Percentiles rank a stretch among this genome's conserved stretches.
Conservation (phyloP, 2,329 filamentous ascomycete genomes). For the Beauveria rudraprayagi region DNA sequence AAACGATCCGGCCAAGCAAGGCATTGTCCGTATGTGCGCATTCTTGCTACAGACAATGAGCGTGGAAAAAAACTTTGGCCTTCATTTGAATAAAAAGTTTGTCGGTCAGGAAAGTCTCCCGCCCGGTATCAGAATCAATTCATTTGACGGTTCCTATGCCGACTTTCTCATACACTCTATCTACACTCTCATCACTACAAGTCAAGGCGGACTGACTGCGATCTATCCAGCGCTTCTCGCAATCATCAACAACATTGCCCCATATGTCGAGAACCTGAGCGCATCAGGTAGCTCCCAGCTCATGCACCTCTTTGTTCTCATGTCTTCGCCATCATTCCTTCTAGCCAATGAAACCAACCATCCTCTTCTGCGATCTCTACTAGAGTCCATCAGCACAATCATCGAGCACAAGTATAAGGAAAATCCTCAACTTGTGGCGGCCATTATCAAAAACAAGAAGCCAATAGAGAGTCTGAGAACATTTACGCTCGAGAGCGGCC, state of each 20-base stretch:
- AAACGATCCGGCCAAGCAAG: slow-evolving; percentile 78
- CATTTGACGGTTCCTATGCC: slow-evolving; percentile 83
- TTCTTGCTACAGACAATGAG: slow-evolving; percentile 93
- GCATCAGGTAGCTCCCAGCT: slow-evolving; percentile 70
- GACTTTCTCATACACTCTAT: slow-evolving; percentile 95
- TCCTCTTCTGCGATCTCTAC: slow-evolving; percentile 65
- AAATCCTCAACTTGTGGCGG: slow-evolving; percentile 74
- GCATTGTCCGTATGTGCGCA: slow-evolving; percentile 92
- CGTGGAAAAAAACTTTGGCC: slow-evolving; percentile 83
- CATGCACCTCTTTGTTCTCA: slow-evolving; percentile 79
- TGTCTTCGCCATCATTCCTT: slow-evolving; percentile 89
- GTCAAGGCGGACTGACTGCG: slow-evolving; percentile 81
- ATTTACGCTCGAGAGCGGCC: slow-evolving; percentile 86
- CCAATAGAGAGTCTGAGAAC: slow-evolving; percentile 76
- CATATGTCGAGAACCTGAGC: slow-evolving; percentile 72
- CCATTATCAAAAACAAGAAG: slow-evolving; percentile 70
- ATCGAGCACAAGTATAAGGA: slow-evolving; percentile 79
- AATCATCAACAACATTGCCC: slow-evolving; percentile 87
- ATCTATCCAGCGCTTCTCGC: slow-evolving; percentile 89
- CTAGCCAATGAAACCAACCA: slow-evolving; percentile 91
- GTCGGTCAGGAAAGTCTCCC: slow-evolving; percentile 84
- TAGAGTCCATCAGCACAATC: slow-evolving; percentile 84
- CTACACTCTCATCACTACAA: slow-evolving; percentile 82
- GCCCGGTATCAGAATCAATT: slow-evolving; percentile 67
- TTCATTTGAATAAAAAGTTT: slow-evolving; percentile 82